Percentiles rank a stretch among this genome's conserved stretches.
Conservation (phyloP, 257 asterid genomes). For the Paraleonurus japonicus region DNA sequence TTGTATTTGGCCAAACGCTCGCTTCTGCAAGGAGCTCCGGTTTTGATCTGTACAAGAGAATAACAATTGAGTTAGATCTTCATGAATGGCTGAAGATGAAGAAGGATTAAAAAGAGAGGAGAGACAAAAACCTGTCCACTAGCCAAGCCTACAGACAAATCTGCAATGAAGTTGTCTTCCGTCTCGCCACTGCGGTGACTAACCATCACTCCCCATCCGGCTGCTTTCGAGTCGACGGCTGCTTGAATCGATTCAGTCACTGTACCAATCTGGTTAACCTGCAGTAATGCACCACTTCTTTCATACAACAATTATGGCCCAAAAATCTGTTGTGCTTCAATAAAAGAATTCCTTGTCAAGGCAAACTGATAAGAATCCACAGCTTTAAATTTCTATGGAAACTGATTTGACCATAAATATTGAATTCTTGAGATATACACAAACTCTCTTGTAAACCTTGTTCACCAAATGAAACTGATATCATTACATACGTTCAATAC, state of each 20-base stretch:
- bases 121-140: slow-evolving; percentile 77
- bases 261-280: slow-evolving; percentile 98
- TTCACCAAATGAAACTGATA: too few species aligned
- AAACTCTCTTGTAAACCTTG: too few species aligned
- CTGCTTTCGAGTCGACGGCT: slow-evolving; percentile 96
- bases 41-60: slow-evolving; percentile 67
- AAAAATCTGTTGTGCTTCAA: not conserved
- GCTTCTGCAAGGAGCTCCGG: slow-evolving; percentile 98
- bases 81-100: not conserved
- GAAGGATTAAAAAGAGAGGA: not conserved
- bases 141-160: slow-evolving; percentile 93
- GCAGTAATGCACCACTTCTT: slow-evolving; percentile 27
- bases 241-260: slow-evolving; percentile 98
- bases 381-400: not conserved
- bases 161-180: slow-evolving; percentile 97
- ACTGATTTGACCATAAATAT: not conserved
- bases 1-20: slow-evolving; percentile 96
- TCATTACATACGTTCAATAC: too few species aligned
- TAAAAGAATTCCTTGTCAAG: not conserved
- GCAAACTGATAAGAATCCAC: not conserved
- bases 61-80: not conserved
- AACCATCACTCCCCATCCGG: slow-evolving; percentile 99
- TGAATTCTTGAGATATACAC: not conserved
- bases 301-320: not conserved
- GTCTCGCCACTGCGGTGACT: slow-evolving; percentile 99